A percentile compares a stretch with the other conserved stretches of the same genome.
These are phyloP conservation scores for Boletus edulis DNA, from an alignment of 768 basidiomycete genomes.

Conservation along the genomic window DNA sequence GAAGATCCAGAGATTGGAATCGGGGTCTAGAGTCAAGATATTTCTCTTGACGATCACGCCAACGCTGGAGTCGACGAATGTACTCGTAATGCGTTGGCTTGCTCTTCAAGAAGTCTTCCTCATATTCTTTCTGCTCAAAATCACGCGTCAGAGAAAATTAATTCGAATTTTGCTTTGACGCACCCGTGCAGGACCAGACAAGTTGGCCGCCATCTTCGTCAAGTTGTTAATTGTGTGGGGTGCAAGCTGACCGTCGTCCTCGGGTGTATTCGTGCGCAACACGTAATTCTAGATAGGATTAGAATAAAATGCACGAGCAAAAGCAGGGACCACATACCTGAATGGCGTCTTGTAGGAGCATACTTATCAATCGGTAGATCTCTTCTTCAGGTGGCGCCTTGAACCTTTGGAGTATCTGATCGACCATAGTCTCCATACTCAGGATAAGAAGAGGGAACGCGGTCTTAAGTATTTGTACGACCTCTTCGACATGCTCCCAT, in stretches of 20 bases:
- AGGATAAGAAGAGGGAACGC: slow-evolving; percentile 92
- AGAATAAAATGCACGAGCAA: background rate
- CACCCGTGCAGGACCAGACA: slow-evolving; percentile 59
- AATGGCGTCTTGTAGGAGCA: slow-evolving; percentile 84
- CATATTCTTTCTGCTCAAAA: slow-evolving; percentile 70
- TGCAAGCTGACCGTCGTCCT: slow-evolving; percentile 66
- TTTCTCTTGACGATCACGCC: slow-evolving; percentile 90
- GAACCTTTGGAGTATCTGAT: slow-evolving; percentile 88
- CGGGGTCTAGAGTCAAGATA: slow-evolving; percentile 80
- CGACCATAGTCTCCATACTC: slow-evolving; percentile 95
- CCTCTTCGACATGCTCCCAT: slow-evolving; percentile 91
- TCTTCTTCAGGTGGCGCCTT: slow-evolving; percentile 91
- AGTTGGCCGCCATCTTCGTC: slow-evolving; percentile 56
- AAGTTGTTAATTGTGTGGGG: slow-evolving; percentile 55
- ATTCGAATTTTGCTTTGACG: slow-evolving; percentile 16
- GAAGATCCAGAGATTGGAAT: slow-evolving; percentile 77
- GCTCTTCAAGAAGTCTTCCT: slow-evolving; percentile 82
- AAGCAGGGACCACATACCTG: slow-evolving; percentile 48
- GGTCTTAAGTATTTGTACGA: slow-evolving; percentile 91
- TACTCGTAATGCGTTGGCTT: slow-evolving; percentile 85
- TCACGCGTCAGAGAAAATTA: background rate
- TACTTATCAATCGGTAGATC: slow-evolving; percentile 85
- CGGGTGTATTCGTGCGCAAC: slow-evolving; percentile 57
- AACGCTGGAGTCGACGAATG: slow-evolving; percentile 83
- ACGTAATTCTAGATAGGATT: slow-evolving; percentile 55